Evolutionary conservation across 768 basidiomycete species (phyloP), one percentile per base, ranked within the genome.

Genomic region (Phylloporus sp.): DNA sequence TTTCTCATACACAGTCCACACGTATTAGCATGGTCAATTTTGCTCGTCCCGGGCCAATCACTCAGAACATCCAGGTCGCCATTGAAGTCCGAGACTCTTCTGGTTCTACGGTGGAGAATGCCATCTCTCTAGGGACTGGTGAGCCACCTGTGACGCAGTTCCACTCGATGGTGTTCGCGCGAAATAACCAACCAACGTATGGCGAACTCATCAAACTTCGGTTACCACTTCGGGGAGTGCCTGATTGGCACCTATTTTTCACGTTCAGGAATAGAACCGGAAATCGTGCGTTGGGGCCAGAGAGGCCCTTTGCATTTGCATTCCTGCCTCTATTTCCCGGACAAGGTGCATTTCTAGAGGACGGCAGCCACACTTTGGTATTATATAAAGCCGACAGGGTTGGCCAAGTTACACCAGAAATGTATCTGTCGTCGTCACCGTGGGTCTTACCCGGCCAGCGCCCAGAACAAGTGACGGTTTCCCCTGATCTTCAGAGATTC

Each of bases 201-300:
- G 91, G 91, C 31, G 95, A 98, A 69, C 80, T 97, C 42, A 79
- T 97, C 70, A 98, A 98, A 68, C 73, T 98, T 15, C 78, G 82
- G 54, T 69, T 98, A 9, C 87, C 91, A 20, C 70, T 76, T 12
- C 75, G 83, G 9, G 79, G 81, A 8, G 76, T 85, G 34, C 83
- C 85, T 2, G 78, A 82, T 36, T 94, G 90, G 82, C 95, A 97
- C 64, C 71, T 98, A 13, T 97, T 95, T 77, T 90, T 98, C 72
- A 91, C 91, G 0, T 95, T 97, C 71, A 82, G 90, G 35, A 86
- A 91, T 63, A 85, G 86, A 32, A 73, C 72, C 39, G 78, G 76
- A 12, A 78, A 81, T 44, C 79, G 79, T 39, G 66, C 69, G 15
- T 61, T 67, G 49, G 76, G 71, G 34, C 63, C 72, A 3, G 93